Evolutionary conservation across 2,329 filamentous ascomycete genomes (phyloP), one percentile per base, ranked within the genome.

Genomic region (Arthrinium puccinioides): DNA sequence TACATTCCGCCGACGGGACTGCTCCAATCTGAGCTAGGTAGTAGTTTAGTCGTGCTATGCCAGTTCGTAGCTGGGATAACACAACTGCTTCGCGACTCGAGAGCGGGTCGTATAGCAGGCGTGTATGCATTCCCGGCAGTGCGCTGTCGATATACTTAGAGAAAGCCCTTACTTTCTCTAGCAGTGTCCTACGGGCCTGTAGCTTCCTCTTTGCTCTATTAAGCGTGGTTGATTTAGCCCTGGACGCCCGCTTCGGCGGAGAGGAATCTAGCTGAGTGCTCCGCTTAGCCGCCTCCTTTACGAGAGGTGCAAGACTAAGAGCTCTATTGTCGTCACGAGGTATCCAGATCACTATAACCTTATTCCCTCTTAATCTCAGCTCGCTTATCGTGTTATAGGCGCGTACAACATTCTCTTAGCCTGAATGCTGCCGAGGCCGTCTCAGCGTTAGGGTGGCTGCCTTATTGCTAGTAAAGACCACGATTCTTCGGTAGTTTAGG

Each of bases 161-260:
- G 14, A 21, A 18, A 14, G 9, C 21, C 14, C 32, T 14, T 19
- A 23, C 21, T 7, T 25, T 30, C 13, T 36, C 38, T 13, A 27
- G 32, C 26, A 40, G 20, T 24, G 16, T n/a, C 20, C 15, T 13
- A n/a, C 2, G 8, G 4, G 13, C 15, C 3, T n/a, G 7, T 13
- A 29, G 32, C 9, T 25, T 30, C 11, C 16, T 32, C 24, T 21
- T 19, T 7, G 32, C 32, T 2, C 19, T 20, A 20, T 27, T 36
- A 6, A 37, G 29, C 20, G 28, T 40, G 21, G 38, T 40, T n/a
- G 38, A 40, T 21, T 32, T 40, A 18, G 38, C 32, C 21, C 33
- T 20, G 14, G 28, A 36, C 13, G 33, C 16, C 21, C 15, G 11
- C 9, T 9, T 19, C 19, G 7, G 9, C 10, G 26, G 38, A 8